Percentiles rank a stretch among this genome's conserved stretches.
phyloP scores from a whole-genome alignment of 805 yeast species.

The Gaillardinia entomophila region DNA sequence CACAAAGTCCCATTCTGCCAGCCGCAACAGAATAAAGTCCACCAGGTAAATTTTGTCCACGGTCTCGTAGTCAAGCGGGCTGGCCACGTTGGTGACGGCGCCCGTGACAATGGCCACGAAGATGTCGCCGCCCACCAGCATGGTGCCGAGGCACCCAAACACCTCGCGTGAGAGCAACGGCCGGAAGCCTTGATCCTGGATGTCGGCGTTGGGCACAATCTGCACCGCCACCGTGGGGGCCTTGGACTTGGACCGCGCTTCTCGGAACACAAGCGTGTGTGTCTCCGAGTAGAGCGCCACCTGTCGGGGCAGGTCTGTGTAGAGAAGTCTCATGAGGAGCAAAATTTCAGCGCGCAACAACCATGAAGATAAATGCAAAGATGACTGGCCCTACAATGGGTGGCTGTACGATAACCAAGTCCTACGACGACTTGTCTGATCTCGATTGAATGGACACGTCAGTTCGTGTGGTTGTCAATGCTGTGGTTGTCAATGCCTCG shows the following conservation, averaged over 20 bases:
- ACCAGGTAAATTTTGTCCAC: slow-evolving; percentile 79
- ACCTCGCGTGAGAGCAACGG: slow-evolving; percentile 36
- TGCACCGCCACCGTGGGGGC: slow-evolving; percentile 42
- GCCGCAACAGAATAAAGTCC: slow-evolving; percentile 75
- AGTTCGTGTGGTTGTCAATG: no score
- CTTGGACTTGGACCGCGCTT: neutral
- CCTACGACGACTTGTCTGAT: no score
- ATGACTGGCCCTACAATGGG: no score
- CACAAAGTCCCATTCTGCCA: slow-evolving; percentile 72
- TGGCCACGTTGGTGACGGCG: slow-evolving; percentile 63
- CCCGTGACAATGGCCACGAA: slow-evolving; percentile 79
- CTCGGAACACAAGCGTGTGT: neutral
- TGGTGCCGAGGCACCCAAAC: slow-evolving; percentile 75
- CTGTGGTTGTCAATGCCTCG: no score
- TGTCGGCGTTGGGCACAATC: slow-evolving; percentile 29
- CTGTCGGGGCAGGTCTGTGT: neutral
- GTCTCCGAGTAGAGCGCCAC: neutral
- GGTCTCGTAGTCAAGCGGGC: slow-evolving; percentile 73
- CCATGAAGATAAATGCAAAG: no score
- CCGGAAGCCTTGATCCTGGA: slow-evolving; percentile 32
- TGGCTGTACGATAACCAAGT: no score
- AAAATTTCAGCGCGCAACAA: no score
- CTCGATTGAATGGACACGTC: no score
- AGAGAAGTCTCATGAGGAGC: neutral
- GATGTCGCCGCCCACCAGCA: slow-evolving; percentile 59